Base-by-base conservation (phyloP, 805 yeast genomes). In the Cyberlindnera maclurae region DNA sequence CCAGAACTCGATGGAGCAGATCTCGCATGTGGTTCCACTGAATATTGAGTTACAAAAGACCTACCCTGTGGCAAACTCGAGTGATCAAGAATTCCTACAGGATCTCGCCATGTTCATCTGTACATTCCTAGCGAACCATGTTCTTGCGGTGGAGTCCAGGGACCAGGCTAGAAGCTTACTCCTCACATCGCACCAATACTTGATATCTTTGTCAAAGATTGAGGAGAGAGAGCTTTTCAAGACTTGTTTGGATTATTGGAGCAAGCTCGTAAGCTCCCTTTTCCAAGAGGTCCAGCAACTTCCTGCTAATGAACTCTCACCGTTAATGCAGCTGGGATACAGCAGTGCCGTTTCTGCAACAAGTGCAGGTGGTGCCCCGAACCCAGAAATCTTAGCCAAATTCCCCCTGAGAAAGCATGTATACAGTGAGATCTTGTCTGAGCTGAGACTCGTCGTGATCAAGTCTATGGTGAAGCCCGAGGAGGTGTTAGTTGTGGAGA, bases 401-500 rank as follows among this genome's bases (percentile, higher is more conserved):
- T 79, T 73, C 60, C 89, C 95, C 8, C 71, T 90, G 41, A 81
- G 97, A 60, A 87, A 82, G 58, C 95, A 90, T 63, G 75, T 75
- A 38, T 93, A 93, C 58, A 68, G 77, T n/a, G 74, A 75, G 18
- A 69, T 93, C 31, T 72, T 93, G 50, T 80, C 96, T 4, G 79
- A 79, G 55, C 71, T 93, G 54, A 78, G 99, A 63, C 68, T 82
- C 44, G 95, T 94, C n/a, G 82, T 93, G 57, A 93, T 93, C 54
- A 97, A 89, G 63, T 84, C 84, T 54, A 93, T 93, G 98, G 98
- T 86, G 2, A 79, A 95, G 60, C 99, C 99, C 3, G 98, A 93
- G 63, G 99, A 93, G 65, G 98, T 93, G 39, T 71, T 93, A 41
- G 77, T 93, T 65, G 97, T 89, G 36, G 97, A 93, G 63, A 90